Evolutionary conservation across 208 protist species (phyloP).

Genomic region (Trypanosoma congolense): DNA sequence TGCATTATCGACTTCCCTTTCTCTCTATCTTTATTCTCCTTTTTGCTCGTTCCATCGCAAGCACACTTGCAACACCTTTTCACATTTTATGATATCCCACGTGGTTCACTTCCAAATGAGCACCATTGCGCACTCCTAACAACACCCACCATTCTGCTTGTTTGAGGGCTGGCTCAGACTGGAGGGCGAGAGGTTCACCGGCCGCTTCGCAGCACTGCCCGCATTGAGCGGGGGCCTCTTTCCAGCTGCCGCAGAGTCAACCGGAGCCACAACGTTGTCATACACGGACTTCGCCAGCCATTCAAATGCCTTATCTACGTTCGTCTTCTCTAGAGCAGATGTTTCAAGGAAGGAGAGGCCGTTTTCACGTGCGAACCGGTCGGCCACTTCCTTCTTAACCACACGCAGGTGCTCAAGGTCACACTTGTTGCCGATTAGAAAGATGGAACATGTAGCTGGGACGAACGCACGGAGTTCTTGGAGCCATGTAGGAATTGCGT

Average conservation of each 20-base stretch:
- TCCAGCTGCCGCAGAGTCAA: conserved; percentile 24
- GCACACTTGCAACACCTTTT: too few relatives aligned
- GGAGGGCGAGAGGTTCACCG: conserved; percentile 10
- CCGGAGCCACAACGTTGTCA: conserved; percentile 72
- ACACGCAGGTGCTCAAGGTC: conserved; percentile 89
- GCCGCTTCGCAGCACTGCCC: conserved; percentile 28
- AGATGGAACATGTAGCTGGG: conserved; percentile 95
- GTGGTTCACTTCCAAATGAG: too few relatives aligned
- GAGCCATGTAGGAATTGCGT: conserved; percentile 97
- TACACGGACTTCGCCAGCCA: conserved; percentile 95
- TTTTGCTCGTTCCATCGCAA: too few relatives aligned
- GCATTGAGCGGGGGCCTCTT: conserved; percentile 25
- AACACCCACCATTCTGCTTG: conserved; percentile 33
- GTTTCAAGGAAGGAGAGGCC: conserved; percentile 98
- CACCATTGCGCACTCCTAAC: conserved; percentile 23
- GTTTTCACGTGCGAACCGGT: conserved; percentile 94
- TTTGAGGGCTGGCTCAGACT: conserved; percentile 19
- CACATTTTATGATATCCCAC: too few relatives aligned
- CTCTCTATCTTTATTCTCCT: too few relatives aligned
- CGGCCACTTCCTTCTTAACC: conserved; percentile 93
- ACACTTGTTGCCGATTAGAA: conserved; percentile 99
- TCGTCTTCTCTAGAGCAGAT: conserved; percentile 96
- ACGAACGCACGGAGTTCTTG: conserved; percentile 97
- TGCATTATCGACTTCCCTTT: too few relatives aligned
- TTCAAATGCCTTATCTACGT: conserved; percentile 98